phyloP scores from a whole-genome alignment of 2,329 filamentous ascomycete genomes.

The Plenodomus lindquistii region DNA sequence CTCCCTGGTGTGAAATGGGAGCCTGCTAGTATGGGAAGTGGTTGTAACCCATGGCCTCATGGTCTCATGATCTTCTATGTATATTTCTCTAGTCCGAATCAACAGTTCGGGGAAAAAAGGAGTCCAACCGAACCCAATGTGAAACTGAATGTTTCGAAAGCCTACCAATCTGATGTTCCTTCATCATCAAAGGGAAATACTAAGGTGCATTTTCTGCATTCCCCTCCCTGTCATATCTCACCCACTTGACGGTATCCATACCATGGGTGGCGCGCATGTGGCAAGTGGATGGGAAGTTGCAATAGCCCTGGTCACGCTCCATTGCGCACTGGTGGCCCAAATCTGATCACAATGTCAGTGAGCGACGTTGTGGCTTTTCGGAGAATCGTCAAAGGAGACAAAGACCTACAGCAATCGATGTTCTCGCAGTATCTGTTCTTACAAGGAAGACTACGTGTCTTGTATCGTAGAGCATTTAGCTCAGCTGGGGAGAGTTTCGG shows the following conservation, averaged over 20 bases:
- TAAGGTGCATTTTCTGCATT: constrained; percentile 23
- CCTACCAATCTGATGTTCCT: not conserved
- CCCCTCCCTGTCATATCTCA: constrained; percentile 29
- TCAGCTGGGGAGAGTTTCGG: constrained; percentile 45
- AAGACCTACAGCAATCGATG: constrained; percentile 45
- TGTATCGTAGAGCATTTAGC: constrained; percentile 47
- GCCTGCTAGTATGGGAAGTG: not conserved
- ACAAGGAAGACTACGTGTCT: constrained; percentile 48
- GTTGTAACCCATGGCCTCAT: too few species aligned
- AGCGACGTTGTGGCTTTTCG: too few species aligned
- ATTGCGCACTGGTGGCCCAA: constrained; percentile 47
- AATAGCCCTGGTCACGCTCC: constrained; percentile 44
- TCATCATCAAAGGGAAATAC: not conserved
- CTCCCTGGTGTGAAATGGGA: not conserved
- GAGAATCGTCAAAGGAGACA: not conserved
- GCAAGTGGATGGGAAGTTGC: constrained; percentile 42
- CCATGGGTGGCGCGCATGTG: constrained; percentile 45
- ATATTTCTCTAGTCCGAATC: too few species aligned
- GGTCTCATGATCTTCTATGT: too few species aligned
- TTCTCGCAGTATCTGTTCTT: constrained; percentile 46
- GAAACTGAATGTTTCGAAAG: not conserved
- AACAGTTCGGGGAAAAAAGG: too few species aligned
- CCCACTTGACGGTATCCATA: constrained; percentile 42
- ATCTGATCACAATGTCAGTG: too few species aligned
- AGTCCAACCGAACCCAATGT: too few species aligned